These are phyloP conservation scores for Metschnikowia koreensis DNA, from an alignment of 805 yeast species.

Conservation along the genomic window DNA sequence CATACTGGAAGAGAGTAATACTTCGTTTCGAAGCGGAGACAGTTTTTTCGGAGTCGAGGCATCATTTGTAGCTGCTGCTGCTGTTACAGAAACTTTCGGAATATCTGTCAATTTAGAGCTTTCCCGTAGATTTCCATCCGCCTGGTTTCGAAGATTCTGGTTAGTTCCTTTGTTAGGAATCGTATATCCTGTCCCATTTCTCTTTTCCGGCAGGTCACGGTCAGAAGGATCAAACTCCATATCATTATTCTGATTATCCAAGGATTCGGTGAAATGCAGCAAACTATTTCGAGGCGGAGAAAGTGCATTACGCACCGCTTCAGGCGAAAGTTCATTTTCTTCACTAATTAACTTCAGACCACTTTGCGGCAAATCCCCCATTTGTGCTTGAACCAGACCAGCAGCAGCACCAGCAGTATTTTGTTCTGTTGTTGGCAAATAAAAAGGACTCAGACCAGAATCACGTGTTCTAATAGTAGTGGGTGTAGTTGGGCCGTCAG, in stretches of 20 bases:
- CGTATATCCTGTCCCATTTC: neutral
- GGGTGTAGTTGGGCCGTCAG: constrained; percentile 2
- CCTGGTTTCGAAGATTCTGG: neutral
- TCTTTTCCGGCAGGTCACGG: constrained; percentile 14
- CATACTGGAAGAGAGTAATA: constrained; percentile 6
- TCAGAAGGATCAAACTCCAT: constrained; percentile 30
- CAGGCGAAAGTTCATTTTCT: constrained; percentile 25
- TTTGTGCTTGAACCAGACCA: neutral
- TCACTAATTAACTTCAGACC: constrained; percentile 22
- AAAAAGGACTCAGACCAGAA: neutral
- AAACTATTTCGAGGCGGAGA: constrained; percentile 3
- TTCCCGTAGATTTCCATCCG: no score
- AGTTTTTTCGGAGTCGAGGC: constrained; percentile 13
- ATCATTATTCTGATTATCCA: constrained; percentile 3
- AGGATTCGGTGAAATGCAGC: no score
- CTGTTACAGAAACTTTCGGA: no score
- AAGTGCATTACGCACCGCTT: neutral
- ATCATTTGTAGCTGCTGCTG: neutral
- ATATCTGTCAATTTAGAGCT: no score
- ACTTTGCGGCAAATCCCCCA: neutral
- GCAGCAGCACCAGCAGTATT: neutral
- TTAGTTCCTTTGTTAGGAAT: neutral
- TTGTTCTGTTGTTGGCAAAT: neutral
- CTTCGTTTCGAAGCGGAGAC: constrained; percentile 17
- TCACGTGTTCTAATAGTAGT: neutral